Evolutionary conservation across 148 eudicot species (phyloP), one percentile per base, ranked within the genome.

Genomic region (Cornus kousa): DNA sequence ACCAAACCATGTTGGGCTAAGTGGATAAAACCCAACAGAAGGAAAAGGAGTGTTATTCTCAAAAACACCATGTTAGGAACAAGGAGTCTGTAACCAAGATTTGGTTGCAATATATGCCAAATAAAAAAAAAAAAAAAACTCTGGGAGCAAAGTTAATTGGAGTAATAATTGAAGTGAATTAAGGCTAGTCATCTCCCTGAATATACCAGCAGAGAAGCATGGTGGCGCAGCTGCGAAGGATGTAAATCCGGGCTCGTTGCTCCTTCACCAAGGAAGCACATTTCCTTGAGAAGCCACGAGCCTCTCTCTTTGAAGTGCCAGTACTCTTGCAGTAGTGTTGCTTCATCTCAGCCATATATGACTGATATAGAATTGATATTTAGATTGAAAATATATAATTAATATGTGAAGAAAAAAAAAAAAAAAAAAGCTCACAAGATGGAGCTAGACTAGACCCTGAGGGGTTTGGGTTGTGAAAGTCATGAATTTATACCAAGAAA

Each of bases 141-240:
- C 2, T 12, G 64, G 64, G 64, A 57, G 64, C 2, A 4, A 35
- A 57, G 19, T 57, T 28, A 28, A 28, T 16, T 62, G 24, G 23
- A 62, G 17, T 53, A 16, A 48, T 8, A 48, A 48, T 48, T 48
- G 19, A 17, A 16, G 60, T 5, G 60, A 4, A 55, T 3, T 3
- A 4, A 62, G 9, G 14, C 43, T 83, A 90, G 35, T 94, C 98
- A 50, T 94, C 98, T 74, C 88, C 92, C 32, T 94, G 92, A 75
- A 94, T 89, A 85, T 92, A 92, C 88, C 87, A 94, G 76, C 98
- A 92, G 64, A 91, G 90, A 50, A 94, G 93, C 90, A 87, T 92
- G 86, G 98, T 92, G 82, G 97, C 97, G 79, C 98, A 94, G 23
- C 97, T 90, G 24, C 92, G 87, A 24, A 94, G 90, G 70, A 94